phyloP scores from a whole-genome alignment of 345 rosid species.

The Citrus hindsii region DNA sequence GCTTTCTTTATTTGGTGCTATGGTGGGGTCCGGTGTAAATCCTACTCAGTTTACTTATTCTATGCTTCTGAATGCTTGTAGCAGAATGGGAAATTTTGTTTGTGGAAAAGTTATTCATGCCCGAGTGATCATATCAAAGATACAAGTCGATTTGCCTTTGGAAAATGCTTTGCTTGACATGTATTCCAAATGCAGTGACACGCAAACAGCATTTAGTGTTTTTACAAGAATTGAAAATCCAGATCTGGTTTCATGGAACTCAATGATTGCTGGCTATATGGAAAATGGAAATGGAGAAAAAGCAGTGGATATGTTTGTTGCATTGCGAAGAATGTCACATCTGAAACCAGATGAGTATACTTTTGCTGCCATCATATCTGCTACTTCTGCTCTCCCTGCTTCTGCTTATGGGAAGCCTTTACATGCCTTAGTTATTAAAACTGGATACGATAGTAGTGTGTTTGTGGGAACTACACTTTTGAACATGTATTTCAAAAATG shows the following conservation, averaged over 20 bases:
- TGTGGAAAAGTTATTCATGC: conserved; percentile 56
- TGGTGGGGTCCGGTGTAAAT: conserved; percentile 50
- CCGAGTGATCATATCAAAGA: conserved; percentile 37
- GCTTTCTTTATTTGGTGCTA: conserved; percentile 35
- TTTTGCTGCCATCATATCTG: conserved; percentile 64
- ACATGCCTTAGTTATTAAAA: conserved; percentile 55
- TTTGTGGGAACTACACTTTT: conserved; percentile 64
- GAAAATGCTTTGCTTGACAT: conserved; percentile 81
- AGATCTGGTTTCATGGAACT: conserved; percentile 81
- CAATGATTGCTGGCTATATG: conserved; percentile 64
- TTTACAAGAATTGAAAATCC: conserved; percentile 46
- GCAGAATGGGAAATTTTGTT: conserved; percentile 42
- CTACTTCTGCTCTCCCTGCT: conserved; percentile 33
- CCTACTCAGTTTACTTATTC: conserved; percentile 73
- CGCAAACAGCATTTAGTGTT: conserved; percentile 34
- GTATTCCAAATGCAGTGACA: conserved; percentile 68
- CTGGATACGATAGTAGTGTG: conserved; percentile 48
- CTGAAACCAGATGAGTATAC: conserved; percentile 79
- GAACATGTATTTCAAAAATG: conserved; percentile 70
- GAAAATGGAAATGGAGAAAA: conserved; percentile 54
- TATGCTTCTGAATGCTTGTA: conserved; percentile 63
- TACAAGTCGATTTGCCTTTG: conserved; percentile 49
- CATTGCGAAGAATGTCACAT: conserved; percentile 29
- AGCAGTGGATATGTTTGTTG: conserved; percentile 52
- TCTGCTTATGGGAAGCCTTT: conserved; percentile 53